phyloP scores from a whole-genome alignment of 73 alveolate genomes.

The Paramecium sonneborni region DNA sequence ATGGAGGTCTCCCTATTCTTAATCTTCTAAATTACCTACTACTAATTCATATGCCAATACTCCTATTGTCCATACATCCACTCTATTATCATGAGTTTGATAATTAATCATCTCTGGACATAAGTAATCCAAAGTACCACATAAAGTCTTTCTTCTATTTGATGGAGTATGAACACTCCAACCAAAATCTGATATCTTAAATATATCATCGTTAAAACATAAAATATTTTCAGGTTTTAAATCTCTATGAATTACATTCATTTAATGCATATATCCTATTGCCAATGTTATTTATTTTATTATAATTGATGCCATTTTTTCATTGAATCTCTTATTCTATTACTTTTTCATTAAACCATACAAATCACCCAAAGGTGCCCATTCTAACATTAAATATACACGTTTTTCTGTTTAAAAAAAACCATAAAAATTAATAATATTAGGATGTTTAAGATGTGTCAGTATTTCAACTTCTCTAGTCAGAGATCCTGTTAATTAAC shows the following conservation, averaged over 20 bases:
- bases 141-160: constrained; percentile 56
- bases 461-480: constrained; percentile 91
- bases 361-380: constrained; percentile 88
- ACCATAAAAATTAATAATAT: constrained; percentile 80
- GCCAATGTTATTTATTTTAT: constrained; percentile 76
- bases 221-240: constrained; percentile 87
- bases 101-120: constrained; percentile 94
- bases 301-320: constrained; percentile 74
- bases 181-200: constrained; percentile 76
- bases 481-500: constrained; percentile 68
- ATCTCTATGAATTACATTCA: constrained; percentile 84
- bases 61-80: constrained; percentile 95
- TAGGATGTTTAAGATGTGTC: constrained; percentile 80
- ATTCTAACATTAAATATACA: constrained; percentile 84
- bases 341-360: constrained; percentile 64
- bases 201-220: constrained; percentile 51
- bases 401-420: constrained; percentile 86
- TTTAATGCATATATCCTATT: constrained; percentile 74
- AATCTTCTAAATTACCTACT: constrained; percentile 42
- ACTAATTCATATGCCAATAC: constrained; percentile 71
- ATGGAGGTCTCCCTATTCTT: constrained; percentile 24
- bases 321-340: constrained; percentile 71
- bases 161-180: constrained; percentile 75
- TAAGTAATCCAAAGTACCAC: constrained; percentile 78
- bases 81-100: constrained; percentile 82